These are phyloP conservation scores for Tolypocladium ovalisporum DNA, from an alignment of 2,329 filamentous ascomycete species.

Conservation along the genomic window DNA sequence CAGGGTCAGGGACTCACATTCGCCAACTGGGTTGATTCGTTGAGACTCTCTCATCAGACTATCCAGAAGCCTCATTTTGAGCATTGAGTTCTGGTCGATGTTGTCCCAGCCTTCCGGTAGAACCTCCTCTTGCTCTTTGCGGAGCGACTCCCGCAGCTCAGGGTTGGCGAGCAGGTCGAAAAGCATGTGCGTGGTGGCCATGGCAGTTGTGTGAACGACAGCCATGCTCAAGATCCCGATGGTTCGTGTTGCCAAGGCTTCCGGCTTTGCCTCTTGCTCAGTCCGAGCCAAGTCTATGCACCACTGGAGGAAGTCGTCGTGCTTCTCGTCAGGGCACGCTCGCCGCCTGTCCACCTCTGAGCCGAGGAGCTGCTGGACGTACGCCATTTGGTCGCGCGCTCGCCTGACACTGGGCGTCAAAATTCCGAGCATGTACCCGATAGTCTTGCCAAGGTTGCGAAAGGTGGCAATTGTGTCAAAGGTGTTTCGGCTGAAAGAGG, in stretches of 20 bases:
- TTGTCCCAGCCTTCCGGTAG: constrained; percentile 2
- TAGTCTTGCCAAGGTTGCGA: constrained; percentile 2
- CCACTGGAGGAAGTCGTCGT: constrained; percentile 8
- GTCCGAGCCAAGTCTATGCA: constrained; percentile 7
- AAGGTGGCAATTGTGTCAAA: constrained; percentile 6
- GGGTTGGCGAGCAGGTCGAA: constrained; percentile 6
- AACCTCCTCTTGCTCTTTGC: constrained; percentile 3
- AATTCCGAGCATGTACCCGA: background rate
- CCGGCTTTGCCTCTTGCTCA: constrained; percentile 4
- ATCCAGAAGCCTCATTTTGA: constrained; percentile 10
- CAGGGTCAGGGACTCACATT: constrained; percentile 1
- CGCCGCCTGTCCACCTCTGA: constrained; percentile 4
- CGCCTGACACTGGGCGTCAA: constrained; percentile 3
- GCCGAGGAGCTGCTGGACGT: constrained; percentile 6
- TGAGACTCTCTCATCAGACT: constrained; percentile 11
- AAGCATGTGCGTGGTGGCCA: constrained; percentile 8
- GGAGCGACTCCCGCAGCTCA: background rate
- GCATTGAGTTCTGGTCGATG: constrained; percentile 7
- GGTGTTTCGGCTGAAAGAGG: constrained; percentile 7
- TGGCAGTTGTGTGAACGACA: constrained; percentile 9
- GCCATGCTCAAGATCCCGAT: constrained; percentile 9
- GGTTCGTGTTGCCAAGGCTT: constrained; percentile 5
- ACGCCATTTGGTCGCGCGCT: constrained; percentile 4
- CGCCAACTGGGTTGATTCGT: constrained; percentile 8
- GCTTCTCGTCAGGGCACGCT: constrained; percentile 1